Evolutionary conservation across 768 basidiomycete genomes (phyloP), one percentile per base, ranked within the genome.

Genomic region (Xanthoconium stramineum): DNA sequence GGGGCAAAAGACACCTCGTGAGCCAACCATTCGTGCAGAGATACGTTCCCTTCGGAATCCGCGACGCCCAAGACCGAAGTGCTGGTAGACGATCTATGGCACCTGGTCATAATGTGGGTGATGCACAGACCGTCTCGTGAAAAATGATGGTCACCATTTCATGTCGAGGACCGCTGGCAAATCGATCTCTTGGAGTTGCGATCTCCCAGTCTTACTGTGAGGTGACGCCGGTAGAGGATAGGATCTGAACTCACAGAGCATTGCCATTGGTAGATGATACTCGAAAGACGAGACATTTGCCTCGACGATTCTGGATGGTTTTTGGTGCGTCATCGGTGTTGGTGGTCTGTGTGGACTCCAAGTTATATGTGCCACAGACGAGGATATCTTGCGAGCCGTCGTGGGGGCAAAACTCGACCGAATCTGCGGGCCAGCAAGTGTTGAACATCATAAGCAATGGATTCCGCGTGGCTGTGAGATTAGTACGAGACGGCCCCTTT

Each of bases 311-410:
- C 65, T 83, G 80, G 43, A 50, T 50, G 12, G 19, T 48, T 45
- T 28, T 59, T 17, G 57, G 28, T 38, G 35, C 30, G 6, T 44
- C 59, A 28, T 40, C 55, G 17, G 53, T 61, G 9, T 55, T 32
- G 15, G 15, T 24, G 8, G 40, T 43, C 30, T 38, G 56, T 62
- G 59, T 54, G 74, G 75, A 33, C 42, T 85, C 76, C 20, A 98
- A 79, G 62, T 91, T 85, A 74, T 99, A 99, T 0, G 96, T 98
- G 20, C 96, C 96, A 63, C 92, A 93, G 2, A 87, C 88, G 56
- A 98, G 80, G 29, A 97, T 72, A 61, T 87, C 74, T 3, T 77
- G 73, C 47, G 76, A 78, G 28, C 75, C 74, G 13, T 78, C 76
- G 53, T 81, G 81, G 6, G 94, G 95, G 62, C 91, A 94, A 69